A percentile compares a stretch with the other conserved stretches of the same genome.
Evolutionary conservation across 345 rosid species (phyloP).

Genomic region (Eucalyptus regnans): DNA sequence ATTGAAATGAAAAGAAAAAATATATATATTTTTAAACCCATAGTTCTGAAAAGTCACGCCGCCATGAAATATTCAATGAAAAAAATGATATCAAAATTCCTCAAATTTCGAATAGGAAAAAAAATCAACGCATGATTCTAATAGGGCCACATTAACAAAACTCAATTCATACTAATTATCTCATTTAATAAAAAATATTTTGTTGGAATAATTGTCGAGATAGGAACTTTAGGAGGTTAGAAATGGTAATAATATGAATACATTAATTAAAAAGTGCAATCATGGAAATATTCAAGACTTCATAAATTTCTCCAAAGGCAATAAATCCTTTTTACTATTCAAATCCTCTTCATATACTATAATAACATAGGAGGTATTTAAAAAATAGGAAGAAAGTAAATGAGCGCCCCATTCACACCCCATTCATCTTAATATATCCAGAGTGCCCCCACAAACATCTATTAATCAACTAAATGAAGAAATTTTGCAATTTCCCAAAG

Average conservation of each 20-base stretch:
- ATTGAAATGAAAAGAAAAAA: not conserved
- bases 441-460: not conserved
- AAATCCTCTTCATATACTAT: not conserved
- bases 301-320: not conserved
- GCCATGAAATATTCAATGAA: not conserved
- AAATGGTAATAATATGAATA: not conserved
- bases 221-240: not conserved
- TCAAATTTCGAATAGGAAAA: not conserved
- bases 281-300: not conserved
- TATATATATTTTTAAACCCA: no score
- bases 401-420: not conserved
- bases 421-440: not conserved
- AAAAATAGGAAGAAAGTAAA: not conserved
- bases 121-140: not conserved
- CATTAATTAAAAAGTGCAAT: not conserved
- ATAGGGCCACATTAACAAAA: not conserved
- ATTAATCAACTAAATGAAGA: not conserved
- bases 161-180: not conserved
- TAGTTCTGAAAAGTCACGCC: not conserved
- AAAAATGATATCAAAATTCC: not conserved
- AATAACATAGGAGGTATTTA: not conserved
- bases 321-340: not conserved
- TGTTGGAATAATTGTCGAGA: not conserved
- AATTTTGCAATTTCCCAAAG: not conserved
- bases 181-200: not conserved